Conservation (phyloP, 1,284 basidiomycete species). For the Ganoderma sinense region DNA sequence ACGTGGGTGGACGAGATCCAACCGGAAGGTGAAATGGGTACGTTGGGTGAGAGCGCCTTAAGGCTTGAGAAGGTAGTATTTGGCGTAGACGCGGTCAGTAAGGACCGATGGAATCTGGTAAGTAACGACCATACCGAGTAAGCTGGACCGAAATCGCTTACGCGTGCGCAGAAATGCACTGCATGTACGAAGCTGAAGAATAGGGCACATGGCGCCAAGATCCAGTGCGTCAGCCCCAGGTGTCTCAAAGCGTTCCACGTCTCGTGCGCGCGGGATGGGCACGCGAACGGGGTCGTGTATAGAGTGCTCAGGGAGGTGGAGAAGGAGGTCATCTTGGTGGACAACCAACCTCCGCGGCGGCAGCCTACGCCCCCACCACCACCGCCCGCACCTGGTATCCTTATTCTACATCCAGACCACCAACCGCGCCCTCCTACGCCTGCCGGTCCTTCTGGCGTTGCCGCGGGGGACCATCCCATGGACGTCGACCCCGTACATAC, state of each 20-base stretch:
- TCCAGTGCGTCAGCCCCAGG: slow-evolving; percentile 94
- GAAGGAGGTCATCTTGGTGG: slow-evolving; percentile 75
- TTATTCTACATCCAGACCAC: slow-evolving; percentile 8
- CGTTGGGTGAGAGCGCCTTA: slow-evolving; percentile 33
- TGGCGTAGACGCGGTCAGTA: slow-evolving; percentile 86
- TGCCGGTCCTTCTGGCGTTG: neutral
- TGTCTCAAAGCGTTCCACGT: slow-evolving; percentile 95
- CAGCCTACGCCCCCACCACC: slow-evolving; percentile 6
- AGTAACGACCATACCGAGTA: slow-evolving; percentile 38
- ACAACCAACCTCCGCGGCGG: slow-evolving; percentile 36
- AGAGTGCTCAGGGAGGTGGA: slow-evolving; percentile 72
- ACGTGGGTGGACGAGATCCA: slow-evolving; percentile 83
- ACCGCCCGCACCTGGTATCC: slow-evolving; percentile 15
- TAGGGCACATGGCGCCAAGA: slow-evolving; percentile 86
- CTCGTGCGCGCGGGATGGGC: slow-evolving; percentile 80
- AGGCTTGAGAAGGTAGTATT: slow-evolving; percentile 68
- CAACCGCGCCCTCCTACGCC: neutral
- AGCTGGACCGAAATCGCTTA: neutral
- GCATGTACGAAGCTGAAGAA: slow-evolving; percentile 75
- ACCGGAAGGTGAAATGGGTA: slow-evolving; percentile 35
- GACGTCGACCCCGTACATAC: slow-evolving; percentile 20
- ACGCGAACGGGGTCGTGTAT: slow-evolving; percentile 63
- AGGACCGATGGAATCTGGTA: slow-evolving; percentile 91
- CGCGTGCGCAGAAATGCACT: slow-evolving; percentile 80
- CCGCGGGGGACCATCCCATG: slow-evolving; percentile 19